Evolutionary conservation across 73 alveolate species (phyloP).

Genomic region (Paramecium sexaurelia): DNA sequence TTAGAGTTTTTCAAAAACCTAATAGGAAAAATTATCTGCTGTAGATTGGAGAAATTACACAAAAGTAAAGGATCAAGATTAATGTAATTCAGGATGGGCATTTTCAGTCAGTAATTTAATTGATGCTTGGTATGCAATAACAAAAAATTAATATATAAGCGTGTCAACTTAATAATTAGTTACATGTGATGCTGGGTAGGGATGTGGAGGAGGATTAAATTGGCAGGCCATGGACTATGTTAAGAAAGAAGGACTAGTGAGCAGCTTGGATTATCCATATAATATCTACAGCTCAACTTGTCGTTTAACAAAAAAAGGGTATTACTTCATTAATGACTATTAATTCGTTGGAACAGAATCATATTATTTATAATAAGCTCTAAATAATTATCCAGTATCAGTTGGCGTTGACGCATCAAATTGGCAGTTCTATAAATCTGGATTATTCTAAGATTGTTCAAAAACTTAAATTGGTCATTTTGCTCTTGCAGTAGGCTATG

Average conservation of each 20-base stretch:
- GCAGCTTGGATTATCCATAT: constrained; percentile 66
- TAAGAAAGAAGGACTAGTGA: neutral
- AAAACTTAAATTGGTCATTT: constrained; percentile 75
- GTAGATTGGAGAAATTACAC: constrained; percentile 61
- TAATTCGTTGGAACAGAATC: neutral
- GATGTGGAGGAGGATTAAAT: neutral
- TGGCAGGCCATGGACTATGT: neutral
- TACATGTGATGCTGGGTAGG: neutral
- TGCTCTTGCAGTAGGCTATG: constrained; percentile 82
- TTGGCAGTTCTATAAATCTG: constrained; percentile 74
- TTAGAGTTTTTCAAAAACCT: neutral
- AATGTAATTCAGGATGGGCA: constrained; percentile 87
- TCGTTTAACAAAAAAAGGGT: neutral
- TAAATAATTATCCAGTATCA: constrained; percentile 56
- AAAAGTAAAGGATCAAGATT: constrained; percentile 77
- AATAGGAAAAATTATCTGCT: neutral
- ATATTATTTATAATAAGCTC: neutral
- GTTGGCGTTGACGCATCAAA: constrained; percentile 63
- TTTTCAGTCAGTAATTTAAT: constrained; percentile 75
- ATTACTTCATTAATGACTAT: neutral
- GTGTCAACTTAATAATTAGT: constrained; percentile 27
- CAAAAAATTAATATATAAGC: neutral
- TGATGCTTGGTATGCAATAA: constrained; percentile 68
- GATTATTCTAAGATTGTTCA: constrained; percentile 29
- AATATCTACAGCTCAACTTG: neutral